Base-by-base conservation (phyloP, 306 rosid species). In the Cicer bijugum region DNA sequence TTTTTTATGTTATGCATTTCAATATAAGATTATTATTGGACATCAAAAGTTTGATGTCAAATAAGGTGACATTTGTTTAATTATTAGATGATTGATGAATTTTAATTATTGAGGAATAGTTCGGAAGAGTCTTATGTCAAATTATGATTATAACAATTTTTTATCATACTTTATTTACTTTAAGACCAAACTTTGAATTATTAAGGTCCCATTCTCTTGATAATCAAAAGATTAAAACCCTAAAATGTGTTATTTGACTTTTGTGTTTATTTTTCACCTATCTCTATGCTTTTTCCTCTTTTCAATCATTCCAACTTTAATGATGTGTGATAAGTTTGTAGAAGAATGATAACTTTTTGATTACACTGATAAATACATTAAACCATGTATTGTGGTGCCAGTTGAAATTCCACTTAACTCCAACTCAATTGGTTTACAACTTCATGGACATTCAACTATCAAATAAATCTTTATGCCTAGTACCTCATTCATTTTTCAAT, bases 371-470 rank as follows among this genome's bases (percentile, higher is more conserved):
- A 12, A 51, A 28, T 70, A 48, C 40, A 28, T 70, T 50, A 48
- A 78, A 61, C 58, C 38, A 61, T 9, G 71, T 40, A 15, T 39
- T 19, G 56, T 52, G 48, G 79, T 38, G 7, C 67, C 33, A 50
- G 78, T 43, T 52, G 68, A 12, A 71, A 33, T 15, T 62, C 77
- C 74, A 78, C 74, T 71, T 40, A 69, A 9, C 66, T 72, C 35
- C 8, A 51, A 12, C 11, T 48, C 59, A 37, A 78, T 70, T 78
- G 77, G 82, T 17, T 14, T 38, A 35, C 63, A 38, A 37, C 69
- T 47, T 48, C 10, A n/a, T 53, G 78, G 37, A 61, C 37, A 39
- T 60, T 61, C 47, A 61, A n/a, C 39, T 62, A 55, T 14, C 62
- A 53, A 65, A 38, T 10, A 39, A 23, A 39, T 40, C 14, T 39